Base-by-base conservation (phyloP, 441 rosid genomes). In the Eugenia klotzschiana region DNA sequence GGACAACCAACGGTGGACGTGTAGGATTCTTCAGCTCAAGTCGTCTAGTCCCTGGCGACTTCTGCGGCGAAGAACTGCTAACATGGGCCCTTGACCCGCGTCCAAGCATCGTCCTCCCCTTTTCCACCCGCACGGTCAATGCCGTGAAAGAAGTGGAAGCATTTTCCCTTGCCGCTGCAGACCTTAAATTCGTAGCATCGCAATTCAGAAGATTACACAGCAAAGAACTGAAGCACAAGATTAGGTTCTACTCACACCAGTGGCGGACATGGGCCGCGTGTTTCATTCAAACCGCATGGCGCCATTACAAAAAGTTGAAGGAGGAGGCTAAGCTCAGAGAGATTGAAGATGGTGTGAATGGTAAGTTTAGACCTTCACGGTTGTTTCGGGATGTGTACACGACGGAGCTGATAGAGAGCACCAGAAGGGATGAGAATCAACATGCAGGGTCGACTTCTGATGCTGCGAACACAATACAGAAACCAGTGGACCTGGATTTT, bases 191-290 rank as follows among this genome's bases (percentile, higher is more conserved):
- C 33, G 96, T 93, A 11, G 94, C 96, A 8, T 87, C 91, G 1
- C 94, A 93, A 72, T 93, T 90, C 83, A 87, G 96, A 80, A 90
- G 93, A 83, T 64, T 93, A 7, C 96, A 93, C 43, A 93, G 94
- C 80, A 92, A 90, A 79, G 93, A 91, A 56, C 82, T 93, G 8
- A 88, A 93, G 82, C 92, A 93, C 87, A 93, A 90, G 85, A 91
- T 93, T 57, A 83, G 96, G 84, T 91, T 90, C 88, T 90, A 91
- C 86, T 93, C 94, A 0, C 96, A 93, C 57, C 94, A 92, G 73
- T 93, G 96, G 94, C 87, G 92, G 82, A 83, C 93, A 54, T 92
- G 96, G 96, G 96, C 94, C 22, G 94, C 94, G 23, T 92, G 94
- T 82, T 91, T 92, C 79, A 79, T 93, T 25, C 96, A 91, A 60